Evolutionary conservation across 495 filamentous ascomycete genomes (phyloP).

Genomic region (Annulohypoxylon bovei): DNA sequence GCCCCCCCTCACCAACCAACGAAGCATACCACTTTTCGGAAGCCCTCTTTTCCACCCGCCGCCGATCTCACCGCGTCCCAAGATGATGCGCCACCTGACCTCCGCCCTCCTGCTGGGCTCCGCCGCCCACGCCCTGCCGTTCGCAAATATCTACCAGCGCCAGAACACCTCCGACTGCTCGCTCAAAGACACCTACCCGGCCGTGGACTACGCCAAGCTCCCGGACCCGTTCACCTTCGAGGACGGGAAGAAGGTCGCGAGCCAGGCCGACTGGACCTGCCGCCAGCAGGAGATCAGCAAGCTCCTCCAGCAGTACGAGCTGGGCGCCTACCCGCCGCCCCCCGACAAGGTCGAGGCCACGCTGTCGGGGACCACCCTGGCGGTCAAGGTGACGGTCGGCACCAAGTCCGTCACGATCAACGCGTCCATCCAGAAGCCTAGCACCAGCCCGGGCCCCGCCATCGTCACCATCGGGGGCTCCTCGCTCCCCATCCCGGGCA

Average conservation of each 20-base stretch:
- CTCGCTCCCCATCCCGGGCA: conserved; percentile 58
- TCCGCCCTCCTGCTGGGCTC: conserved; percentile 55
- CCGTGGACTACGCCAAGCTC: conserved; percentile 53
- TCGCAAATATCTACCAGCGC: conserved; percentile 55
- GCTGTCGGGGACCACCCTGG: conserved; percentile 46
- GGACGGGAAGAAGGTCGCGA: conserved; percentile 55
- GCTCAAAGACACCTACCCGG: conserved; percentile 40
- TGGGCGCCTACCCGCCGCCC: conserved; percentile 58
- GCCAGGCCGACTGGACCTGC: conserved; percentile 61
- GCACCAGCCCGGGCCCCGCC: conserved; percentile 56
- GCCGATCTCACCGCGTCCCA: conserved; percentile 2
- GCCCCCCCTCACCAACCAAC: conserved; percentile 22
- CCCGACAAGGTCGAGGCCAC: conserved; percentile 51
- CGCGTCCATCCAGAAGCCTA: conserved; percentile 51
- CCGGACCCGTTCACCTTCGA: conserved; percentile 63
- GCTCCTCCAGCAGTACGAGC: conserved; percentile 63
- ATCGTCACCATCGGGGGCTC: conserved; percentile 60
- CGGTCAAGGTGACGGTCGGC: conserved; percentile 54
- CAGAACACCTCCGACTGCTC: conserved; percentile 49
- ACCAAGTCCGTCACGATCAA: conserved; percentile 61
- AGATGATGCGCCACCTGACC: conserved; percentile 55
- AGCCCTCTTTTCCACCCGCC: conserved; percentile 11
- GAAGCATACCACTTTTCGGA: conserved; percentile 13
- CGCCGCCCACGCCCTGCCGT: conserved; percentile 53
- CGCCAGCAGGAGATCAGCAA: conserved; percentile 61